Base-by-base conservation (phyloP, 306 rosid species). In the Dalbergia cochinchinensis region DNA sequence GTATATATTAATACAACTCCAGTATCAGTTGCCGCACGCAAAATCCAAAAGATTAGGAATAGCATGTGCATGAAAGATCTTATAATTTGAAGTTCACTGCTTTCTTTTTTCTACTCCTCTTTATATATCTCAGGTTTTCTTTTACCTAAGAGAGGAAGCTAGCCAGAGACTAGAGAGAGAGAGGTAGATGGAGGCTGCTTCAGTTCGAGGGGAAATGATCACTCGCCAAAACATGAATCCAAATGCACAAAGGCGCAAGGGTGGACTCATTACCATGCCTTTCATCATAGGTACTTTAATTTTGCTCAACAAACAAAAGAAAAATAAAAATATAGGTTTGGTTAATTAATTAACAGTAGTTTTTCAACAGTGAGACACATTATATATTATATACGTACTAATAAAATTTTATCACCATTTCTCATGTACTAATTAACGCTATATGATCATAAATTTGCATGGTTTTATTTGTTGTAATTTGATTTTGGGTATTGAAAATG, bases 241-340 rank as follows among this genome's bases (percentile, higher is more conserved):
- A 44, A 67, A 9, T n/a, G 70, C 34, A 8, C 73, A 63, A 26
- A 73, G 81, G 9, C 19, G 6, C 13, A 87, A 77, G 83, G 94
- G 94, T 4, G 94, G 97, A 31, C 82, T 90, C 47, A 79, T 79
- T 15, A 90, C 92, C 69, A 88, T 90, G 90, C 94, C 97, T 10
- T 88, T 87, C 74, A 88, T 92, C 2, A 90, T 92, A 84, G 89
- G 97, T 90, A 84, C 62, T 45, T 48, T 15, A 3, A 5, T 54
- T 6, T 5, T 47, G 0, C 12, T 61, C 12, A 5, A 31, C 6
- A 48, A 7, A 53, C 22, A 31, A 12, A 60, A 26, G 18, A 31
- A 60, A 26, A 31, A 53, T 0, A 22, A 11, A 53, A 31, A 15
- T 68, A 68, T 3, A 7, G 3, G 20, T 11, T 14, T 48, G 31